Evolutionary conservation across 2,329 filamentous ascomycete species (phyloP), one percentile per base, ranked within the genome.

Genomic region (Cladophialophora psammophila): DNA sequence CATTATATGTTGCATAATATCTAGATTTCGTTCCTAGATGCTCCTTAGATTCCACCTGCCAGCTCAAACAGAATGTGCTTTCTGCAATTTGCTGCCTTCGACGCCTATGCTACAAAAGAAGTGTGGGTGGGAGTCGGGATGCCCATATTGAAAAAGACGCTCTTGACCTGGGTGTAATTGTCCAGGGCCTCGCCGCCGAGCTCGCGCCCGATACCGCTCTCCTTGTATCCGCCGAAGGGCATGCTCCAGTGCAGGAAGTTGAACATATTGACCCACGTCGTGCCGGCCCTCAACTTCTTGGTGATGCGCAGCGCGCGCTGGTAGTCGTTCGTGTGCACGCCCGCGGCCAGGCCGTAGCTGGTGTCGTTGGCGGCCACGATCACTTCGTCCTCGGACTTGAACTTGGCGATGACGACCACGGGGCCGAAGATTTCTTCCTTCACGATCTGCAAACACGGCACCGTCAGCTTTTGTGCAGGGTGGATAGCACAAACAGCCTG

Each of bases 161-260:
- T 79, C 79, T 88, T 88, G 69, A 82, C 80, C 72, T 88, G 85
- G 31, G 85, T 85, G 73, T 88, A 88, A 12, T 85, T 84, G 65
- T 85, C 85, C 69, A 88, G 36, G 4, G 52, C 36, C 36, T 45
- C 57, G 13, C 40, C 38, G 20, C 57, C 57, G 32, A 60, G 57
- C 38, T 60, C 57, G 15, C 57, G 18, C 20, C 65, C 65, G 42
- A 67, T 64, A 26, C 65, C 65, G 36, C 60, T 64, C 40, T 72
- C 76, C 75, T 5, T 86, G 87, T 57, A 78, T 40, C 80, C 80
- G 31, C 80, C 80, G 66, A 80, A 81, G 0, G 80, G 78, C 10
- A 81, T 70, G 0, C 77, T 73, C 0, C 74, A 75, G 67, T 81
- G 78, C 50, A 76, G 77, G 58, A 80, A 78, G 64, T 78, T 77